Percentiles rank a stretch among this genome's conserved stretches.
phyloP scores from a whole-genome alignment of 2,329 filamentous ascomycete species.

The Raffaelea albimanens region DNA sequence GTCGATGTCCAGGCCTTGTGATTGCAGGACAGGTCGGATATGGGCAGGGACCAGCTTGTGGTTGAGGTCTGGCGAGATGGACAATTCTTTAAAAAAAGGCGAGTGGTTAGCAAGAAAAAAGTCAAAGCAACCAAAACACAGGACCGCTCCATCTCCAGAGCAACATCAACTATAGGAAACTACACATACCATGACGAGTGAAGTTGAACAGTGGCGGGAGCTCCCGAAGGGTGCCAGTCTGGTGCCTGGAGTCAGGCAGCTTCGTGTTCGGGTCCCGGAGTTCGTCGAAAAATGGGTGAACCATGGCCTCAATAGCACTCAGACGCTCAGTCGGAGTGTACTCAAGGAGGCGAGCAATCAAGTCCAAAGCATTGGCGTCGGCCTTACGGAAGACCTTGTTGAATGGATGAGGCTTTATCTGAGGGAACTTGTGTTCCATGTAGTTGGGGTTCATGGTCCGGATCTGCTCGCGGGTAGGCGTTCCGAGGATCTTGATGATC shows the following conservation, averaged over 20 bases:
- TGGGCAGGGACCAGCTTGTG: slow-evolving; percentile 78
- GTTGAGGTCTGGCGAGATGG: slow-evolving; percentile 86
- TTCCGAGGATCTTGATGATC: slow-evolving; percentile 98
- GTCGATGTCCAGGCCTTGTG: slow-evolving; percentile 82
- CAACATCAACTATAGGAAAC: slow-evolving; percentile 2
- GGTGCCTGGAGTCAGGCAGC: slow-evolving; percentile 88
- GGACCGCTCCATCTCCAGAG: no score
- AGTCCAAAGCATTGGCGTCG: slow-evolving; percentile 81
- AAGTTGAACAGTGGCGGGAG: slow-evolving; percentile 89
- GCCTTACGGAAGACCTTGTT: slow-evolving; percentile 99
- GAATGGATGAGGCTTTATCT: slow-evolving; percentile 99
- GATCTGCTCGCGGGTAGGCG: slow-evolving; percentile 94
- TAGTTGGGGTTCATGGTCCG: slow-evolving; percentile 99
- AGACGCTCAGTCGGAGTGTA: slow-evolving; percentile 96
- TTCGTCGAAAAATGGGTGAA: slow-evolving; percentile 97
- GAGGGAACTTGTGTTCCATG: slow-evolving; percentile 99
- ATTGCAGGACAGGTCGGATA: slow-evolving; percentile 62
- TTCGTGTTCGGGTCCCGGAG: slow-evolving; percentile 83
- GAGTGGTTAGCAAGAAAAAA: not conserved
- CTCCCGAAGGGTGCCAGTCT: slow-evolving; percentile 69
- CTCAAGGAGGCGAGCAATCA: slow-evolving; percentile 88
- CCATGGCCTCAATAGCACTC: slow-evolving; percentile 91
- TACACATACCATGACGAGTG: slow-evolving; percentile 71
- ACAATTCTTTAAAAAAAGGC: slow-evolving; percentile 54
- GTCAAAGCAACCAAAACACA: not conserved